Evolutionary conservation across 1,284 basidiomycete species (phyloP), one percentile per base, ranked within the genome.

Genomic region (Malassezia dermatis): DNA sequence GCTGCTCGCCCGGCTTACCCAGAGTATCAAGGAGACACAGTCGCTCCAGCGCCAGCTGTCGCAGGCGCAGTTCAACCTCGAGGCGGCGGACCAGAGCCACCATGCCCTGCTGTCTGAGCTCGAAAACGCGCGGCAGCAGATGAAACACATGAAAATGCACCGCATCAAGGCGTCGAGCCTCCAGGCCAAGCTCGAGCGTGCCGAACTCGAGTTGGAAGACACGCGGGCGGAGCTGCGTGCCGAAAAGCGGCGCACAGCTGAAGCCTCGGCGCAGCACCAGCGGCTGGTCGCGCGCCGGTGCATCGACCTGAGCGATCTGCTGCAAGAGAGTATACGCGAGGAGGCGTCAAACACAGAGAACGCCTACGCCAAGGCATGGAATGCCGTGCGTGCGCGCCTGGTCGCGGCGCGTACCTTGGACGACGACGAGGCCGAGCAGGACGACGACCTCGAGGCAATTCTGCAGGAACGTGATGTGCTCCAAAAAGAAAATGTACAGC

Each of bases 141-240:
- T 88, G 49, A 80, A 47, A 17, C 48, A 47, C 8, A 41, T 35
- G 35, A 56, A 56, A 24, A 41, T 30, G 49, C 49, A 51, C 43
- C 53, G 53, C n/a, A 26, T 32, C 28, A 56, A 56, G 32, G 32
- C 48, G 2, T 34, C 81, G n/a, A 82, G 83, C 39, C 75, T 89
- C 53, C 82, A 81, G 24, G 79, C 82, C 8, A 82, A 49, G 32
- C 51, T 50, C 10, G 44, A 28, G 32, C 30, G 19, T 47, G 50
- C 28, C 23, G 46, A 82, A 82, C 32, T 23, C 64, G 86, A 90
- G 73, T 81, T 82, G 63, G 88, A 94, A 46, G 90, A 95, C 69
- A 79, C 87, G 66, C 82, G 83, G 56, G 88, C 93, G 73, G 86
- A 90, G 69, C 79, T 85, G 23, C 84, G 86, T 50, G 81, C 80